These are phyloP conservation scores for Dioscorea cayenensis DNA, from an alignment of 116 monocot genomes.

Conservation along the genomic window DNA sequence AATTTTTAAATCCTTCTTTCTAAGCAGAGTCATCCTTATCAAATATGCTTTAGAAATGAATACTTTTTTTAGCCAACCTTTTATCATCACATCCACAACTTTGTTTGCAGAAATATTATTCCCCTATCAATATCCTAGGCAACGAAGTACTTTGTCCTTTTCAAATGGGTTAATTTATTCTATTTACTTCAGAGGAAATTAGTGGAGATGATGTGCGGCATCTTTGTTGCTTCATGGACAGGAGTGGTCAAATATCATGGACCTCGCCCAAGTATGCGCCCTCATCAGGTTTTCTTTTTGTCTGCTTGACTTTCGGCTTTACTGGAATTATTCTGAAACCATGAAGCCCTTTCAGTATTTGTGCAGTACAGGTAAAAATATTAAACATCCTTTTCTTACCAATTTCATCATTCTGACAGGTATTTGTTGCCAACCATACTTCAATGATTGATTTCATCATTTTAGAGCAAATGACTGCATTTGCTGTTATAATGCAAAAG, in stretches of 20 bases:
- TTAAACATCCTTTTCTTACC: neutral
- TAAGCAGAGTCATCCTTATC: too few species aligned
- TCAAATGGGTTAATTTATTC: neutral
- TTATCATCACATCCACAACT: too few species aligned
- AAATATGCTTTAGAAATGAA: too few species aligned
- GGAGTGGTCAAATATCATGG: constrained; percentile 97
- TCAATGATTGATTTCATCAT: constrained; percentile 99
- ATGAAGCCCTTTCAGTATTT: neutral
- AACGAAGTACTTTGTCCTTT: neutral
- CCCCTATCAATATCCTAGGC: too few species aligned
- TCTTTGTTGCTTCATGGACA: constrained; percentile 99
- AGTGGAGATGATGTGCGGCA: constrained; percentile 95
- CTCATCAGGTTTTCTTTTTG: constrained; percentile 74
- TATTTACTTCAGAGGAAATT: constrained; percentile 57
- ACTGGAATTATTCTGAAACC: too few species aligned
- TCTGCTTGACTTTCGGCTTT: neutral
- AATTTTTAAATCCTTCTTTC: too few species aligned
- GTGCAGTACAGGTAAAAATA: neutral
- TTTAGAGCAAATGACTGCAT: constrained; percentile 96
- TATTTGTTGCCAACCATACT: constrained; percentile 98
- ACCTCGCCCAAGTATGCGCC: constrained; percentile 88
- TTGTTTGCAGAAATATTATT: too few species aligned
- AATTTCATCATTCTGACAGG: constrained; percentile 27
- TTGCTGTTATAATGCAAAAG: constrained; percentile 99
- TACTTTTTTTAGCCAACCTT: too few species aligned